Evolutionary conservation across 202 grass and related monocot species (phyloP), one percentile per base, ranked within the genome.

Genomic region (Sporobolus alterniflorus): DNA sequence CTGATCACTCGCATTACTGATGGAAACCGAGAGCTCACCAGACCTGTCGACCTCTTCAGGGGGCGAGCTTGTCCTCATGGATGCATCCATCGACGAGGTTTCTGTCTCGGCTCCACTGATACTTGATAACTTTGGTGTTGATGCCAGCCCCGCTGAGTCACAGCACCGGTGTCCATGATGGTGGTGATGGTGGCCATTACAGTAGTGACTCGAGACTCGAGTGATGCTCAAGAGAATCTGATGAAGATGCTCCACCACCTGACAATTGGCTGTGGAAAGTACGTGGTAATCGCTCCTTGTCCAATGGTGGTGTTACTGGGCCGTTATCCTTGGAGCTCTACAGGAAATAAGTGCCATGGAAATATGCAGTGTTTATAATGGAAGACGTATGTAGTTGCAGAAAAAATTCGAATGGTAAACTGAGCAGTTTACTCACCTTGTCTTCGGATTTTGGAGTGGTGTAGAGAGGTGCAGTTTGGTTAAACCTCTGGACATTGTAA

Each of bases 401-500:
- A 51, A 69, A 80, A n/a, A 66, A 7, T 41, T 54, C 14, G 44
- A 48, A 67, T 1, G 15, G 69, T 57, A 78, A 59, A 56, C 5
- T 57, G 36, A 44, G 43, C 40, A 64, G 6, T 40, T 0, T 6
- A 71, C 57, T 90, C 71, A 90, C 90, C 90, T 88, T 87, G 56
- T 92, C 93, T 88, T 92, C 93, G 14, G 85, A 95, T 69, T 91
- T 92, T 46, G 90, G 85, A 74, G 89, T 84, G 46, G 61, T 78
- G 22, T 87, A 87, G 39, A 95, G 93, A 70, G 93, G 85, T 52
- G 88, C 79, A 22, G 59, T 65, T 76, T 92, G 82, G 50, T 92
- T 86, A 85, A 95, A 95, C 76, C 67, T 95, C 75, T 90, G 90
- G 20, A 95, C 93, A 47, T 95, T 95, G 75, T 95, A 95, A 81